Base-by-base conservation (phyloP, 1,139 yeast species). In the Zygosaccharomyces pseudobailii region DNA sequence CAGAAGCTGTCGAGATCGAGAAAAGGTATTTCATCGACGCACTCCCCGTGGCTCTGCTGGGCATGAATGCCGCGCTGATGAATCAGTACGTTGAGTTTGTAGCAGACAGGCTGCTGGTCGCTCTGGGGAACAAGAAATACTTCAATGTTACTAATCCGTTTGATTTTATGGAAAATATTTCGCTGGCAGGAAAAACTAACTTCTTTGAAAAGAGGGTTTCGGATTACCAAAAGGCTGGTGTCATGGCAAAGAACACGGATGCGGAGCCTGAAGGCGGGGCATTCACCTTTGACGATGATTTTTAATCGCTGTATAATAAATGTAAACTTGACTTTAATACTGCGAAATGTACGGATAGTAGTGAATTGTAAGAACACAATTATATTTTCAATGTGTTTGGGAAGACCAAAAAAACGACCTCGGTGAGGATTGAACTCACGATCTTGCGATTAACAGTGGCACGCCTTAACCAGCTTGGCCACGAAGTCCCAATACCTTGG, bases 211-310 rank as follows among this genome's bases (percentile, higher is more conserved):
- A 92, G 81, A 86, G 97, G 73, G 98, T 92, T 53, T 86, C 96
- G 52, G 99, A 94, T 71, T 94, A 94, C 75, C 97, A 92, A 75
- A 92, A 92, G 76, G 97, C 97, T 48, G 97, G 97, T 74, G 98
- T 92, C 63, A 92, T 92, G 95, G 89, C 85, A 48, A 71, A 72
- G 42, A 66, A 77, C 43, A 59, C 66, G 47, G 64, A 66, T 40
- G 56, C 61, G 48, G 75, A 70, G 51, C 62, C 71, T 42, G 69
- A 66, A 49, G 62, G 65, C 38, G 76, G 75, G 56, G 74, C 76
- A 39, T 74, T 76, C 61, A 65, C 71, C 42, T 75, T 76, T 53
- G 78, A 76, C 56, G 80, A 76, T 57, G 79, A 75, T 55, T 77
- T 76, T 61, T 76, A 68, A 66, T 47, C 35, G 28, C 32, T 32